Base-by-base conservation (phyloP, 1,284 basidiomycete genomes). In the Fistulinella staudtii region DNA sequence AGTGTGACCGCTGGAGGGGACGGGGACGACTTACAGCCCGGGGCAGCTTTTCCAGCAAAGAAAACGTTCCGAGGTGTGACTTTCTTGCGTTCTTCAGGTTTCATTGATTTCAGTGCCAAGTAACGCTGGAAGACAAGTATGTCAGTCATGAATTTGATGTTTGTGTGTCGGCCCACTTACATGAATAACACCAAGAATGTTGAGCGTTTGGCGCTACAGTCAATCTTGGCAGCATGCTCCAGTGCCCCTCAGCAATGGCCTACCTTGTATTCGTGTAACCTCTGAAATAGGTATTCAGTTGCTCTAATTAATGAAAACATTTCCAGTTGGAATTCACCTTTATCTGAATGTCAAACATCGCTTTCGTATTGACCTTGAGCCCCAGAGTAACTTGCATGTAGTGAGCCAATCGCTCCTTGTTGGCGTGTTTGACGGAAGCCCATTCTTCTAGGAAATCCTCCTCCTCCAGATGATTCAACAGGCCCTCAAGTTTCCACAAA, bases 321-420 rank as follows among this genome's bases (percentile, higher is more conserved):
- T 5, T 11, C 3, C 2, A 9, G 5, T 28, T 29, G 14, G 14
- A 8, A 25, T 54, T 34, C 47, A 88, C 83, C 77, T 94, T 95
- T 60, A 93, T 89, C 67, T 95, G 93, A 14, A 93, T 85, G 60
- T 93, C 90, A 60, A 93, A 95, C 75, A 95, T 77, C 20, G 89
- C 90, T 42, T 83, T 71, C 23, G 89, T 84, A 57, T 89, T 83
- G 48, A 95, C 73, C 23, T 65, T 77, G 49, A 84, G 74, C 51
- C 91, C 90, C 18, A 94, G 71, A 5, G 82, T 87, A 10, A 66
- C 66, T 66, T 90, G 76, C 22, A 95, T 80, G 55, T 91, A 76
- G 45, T 83, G 77, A 7, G 91, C 91, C 10, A 90, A 73, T 37
- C 86, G 78, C 63, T 88, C 77, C 73, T 94, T 94, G 74, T 93